Percentiles rank a stretch among this genome's conserved stretches.
phyloP scores from a whole-genome alignment of 2,329 filamentous ascomycete species.

The Dothideomycetes sp. region DNA sequence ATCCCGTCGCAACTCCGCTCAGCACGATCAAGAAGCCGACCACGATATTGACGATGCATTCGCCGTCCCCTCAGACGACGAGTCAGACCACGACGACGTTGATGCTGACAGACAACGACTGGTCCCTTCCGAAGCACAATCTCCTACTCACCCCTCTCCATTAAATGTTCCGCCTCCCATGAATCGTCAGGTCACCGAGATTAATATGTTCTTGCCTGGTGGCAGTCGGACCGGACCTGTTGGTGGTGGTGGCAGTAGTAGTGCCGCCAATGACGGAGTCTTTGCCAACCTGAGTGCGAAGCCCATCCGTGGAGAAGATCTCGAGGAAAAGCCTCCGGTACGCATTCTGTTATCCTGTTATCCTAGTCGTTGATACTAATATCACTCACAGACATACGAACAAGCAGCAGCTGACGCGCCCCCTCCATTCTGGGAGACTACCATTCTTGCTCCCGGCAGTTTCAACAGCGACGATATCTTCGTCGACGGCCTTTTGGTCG shows the following conservation, averaged over 20 bases:
- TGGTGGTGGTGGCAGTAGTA: conserved; percentile 59
- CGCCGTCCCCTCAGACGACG: conserved; percentile 56
- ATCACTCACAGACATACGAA: conserved; percentile 80
- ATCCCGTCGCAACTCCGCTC: conserved; percentile 49
- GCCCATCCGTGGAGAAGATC: conserved; percentile 69
- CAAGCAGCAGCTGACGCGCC: conserved; percentile 94
- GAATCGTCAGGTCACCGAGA: conserved; percentile 43
- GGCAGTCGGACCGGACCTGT: conserved; percentile 37
- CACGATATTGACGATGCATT: conserved; percentile 88
- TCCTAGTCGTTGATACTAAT: conserved; percentile 16
- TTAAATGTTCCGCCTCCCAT: conserved; percentile 24
- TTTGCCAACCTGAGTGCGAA: conserved; percentile 93
- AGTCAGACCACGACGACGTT: conserved; percentile 58
- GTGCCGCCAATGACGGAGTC: conserved; percentile 87
- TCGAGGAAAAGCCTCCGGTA: conserved; percentile 90
- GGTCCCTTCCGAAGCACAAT: conserved; percentile 1
- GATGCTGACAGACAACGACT: conserved; percentile 73
- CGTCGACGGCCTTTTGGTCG: conserved; percentile 89
- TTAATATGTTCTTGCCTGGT: conserved; percentile 41
- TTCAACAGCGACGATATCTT: conserved; percentile 90
- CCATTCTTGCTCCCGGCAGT: conserved; percentile 85
- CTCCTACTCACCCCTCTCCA: conserved; percentile 6
- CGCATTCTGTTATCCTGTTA: conserved; percentile 25
- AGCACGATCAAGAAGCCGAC: conserved; percentile 53
- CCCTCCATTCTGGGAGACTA: conserved; percentile 98